Evolutionary conservation across 495 filamentous ascomycete genomes (phyloP).

Genomic region (Pyrenopolyporus hunteri): DNA sequence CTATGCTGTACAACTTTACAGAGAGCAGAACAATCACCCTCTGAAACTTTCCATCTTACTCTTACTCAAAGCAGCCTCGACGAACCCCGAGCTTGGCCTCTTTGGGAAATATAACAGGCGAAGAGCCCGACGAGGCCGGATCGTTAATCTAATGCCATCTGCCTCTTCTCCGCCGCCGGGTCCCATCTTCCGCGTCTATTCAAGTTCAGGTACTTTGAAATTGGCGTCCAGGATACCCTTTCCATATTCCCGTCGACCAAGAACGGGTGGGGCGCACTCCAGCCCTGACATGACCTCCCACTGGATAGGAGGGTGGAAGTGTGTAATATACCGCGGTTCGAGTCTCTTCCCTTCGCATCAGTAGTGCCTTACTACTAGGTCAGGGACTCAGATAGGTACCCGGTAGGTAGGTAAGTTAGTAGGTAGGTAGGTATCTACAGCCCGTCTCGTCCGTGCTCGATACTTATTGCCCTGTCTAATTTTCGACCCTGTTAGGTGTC

Average conservation of each 20-base stretch:
- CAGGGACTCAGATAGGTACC: too few species aligned
- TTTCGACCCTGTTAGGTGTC: conserved; percentile 5
- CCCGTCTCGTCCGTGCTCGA: not conserved
- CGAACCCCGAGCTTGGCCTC: conserved; percentile 30
- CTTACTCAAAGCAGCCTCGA: conserved; percentile 31
- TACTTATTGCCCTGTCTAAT: not conserved
- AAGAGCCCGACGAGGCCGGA: conserved; percentile 35
- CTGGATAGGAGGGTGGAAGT: conserved; percentile 4
- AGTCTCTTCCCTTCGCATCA: conserved; percentile 11
- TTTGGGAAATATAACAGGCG: conserved; percentile 32
- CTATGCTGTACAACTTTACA: conserved; percentile 31
- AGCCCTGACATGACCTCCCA: conserved; percentile 12
- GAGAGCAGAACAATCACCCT: conserved; percentile 32
- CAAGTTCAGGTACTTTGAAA: conserved; percentile 19
- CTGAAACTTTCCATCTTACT: conserved; percentile 38
- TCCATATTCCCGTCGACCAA: conserved; percentile 37
- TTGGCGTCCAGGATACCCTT: conserved; percentile 33
- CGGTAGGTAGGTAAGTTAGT: too few species aligned
- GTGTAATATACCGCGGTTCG: conserved; percentile 6
- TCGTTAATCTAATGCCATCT: conserved; percentile 36
- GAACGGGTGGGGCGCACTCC: conserved; percentile 42
- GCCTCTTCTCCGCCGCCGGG: conserved; percentile 36
- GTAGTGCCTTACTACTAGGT: too few species aligned
- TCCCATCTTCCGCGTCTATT: conserved; percentile 29
- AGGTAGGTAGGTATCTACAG: not conserved